phyloP scores from a whole-genome alignment of 345 rosid genomes.

The Gossypium stocksii region DNA sequence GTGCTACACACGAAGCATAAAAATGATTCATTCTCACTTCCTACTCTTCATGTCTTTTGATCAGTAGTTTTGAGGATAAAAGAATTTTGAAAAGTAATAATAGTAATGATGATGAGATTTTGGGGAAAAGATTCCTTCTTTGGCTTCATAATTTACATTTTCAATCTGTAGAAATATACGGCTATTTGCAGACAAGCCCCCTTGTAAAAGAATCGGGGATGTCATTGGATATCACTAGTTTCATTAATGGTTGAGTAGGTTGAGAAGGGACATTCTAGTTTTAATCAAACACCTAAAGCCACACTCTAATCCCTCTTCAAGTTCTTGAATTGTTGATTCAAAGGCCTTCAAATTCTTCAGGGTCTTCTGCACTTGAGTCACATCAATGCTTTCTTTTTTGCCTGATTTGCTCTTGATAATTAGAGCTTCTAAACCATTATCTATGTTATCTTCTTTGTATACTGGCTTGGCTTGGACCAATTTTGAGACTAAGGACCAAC shows the following conservation, averaged over 20 bases:
- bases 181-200: not conserved
- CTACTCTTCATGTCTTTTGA: not conserved
- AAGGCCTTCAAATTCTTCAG: conserved; percentile 11
- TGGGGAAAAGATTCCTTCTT: not conserved
- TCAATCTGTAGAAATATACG: not conserved
- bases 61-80: not conserved
- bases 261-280: conserved; percentile 21
- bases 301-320: conserved; percentile 18
- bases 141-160: not conserved
- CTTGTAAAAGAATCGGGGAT: not conserved
- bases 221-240: not conserved
- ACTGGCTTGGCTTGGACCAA: conserved; percentile 14
- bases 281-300: conserved; percentile 23
- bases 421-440: conserved; percentile 7
- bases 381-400: not conserved
- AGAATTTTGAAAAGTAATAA: not conserved
- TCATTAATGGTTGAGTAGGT: conserved; percentile 15
- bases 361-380: not conserved
- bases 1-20: too few relatives aligned
- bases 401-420: conserved; percentile 8
- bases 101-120: not conserved
- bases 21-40: too few relatives aligned
- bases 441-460: conserved; percentile 11
- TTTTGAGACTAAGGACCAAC: conserved; percentile 20
- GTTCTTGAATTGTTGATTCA: conserved; percentile 19